phyloP scores from a whole-genome alignment of 75 land plant genomes.

The Selaginella tamariscina region DNA sequence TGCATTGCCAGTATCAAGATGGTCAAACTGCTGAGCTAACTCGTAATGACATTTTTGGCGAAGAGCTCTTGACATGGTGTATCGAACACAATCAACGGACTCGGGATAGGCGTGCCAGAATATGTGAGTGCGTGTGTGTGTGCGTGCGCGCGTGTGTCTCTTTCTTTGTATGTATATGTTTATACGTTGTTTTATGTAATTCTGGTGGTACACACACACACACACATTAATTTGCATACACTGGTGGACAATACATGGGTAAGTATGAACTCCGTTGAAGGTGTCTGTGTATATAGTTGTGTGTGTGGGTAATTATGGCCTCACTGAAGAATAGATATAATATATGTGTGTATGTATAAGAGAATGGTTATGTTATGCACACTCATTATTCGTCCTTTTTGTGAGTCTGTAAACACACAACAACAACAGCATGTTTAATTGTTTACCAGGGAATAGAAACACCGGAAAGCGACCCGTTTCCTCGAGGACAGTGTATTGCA shows the following conservation, averaged over 20 bases:
- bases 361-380: too few species aligned
- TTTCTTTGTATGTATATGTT: too few species aligned
- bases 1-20: background rate
- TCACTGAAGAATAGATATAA: background rate
- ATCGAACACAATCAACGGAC: too few species aligned
- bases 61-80: slow-evolving; percentile 9
- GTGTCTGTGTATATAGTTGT: background rate
- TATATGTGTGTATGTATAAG: too few species aligned
- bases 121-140: too few species aligned
- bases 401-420: background rate
- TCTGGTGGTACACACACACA: too few species aligned
- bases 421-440: background rate
- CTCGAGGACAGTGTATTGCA: background rate
- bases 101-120: too few species aligned
- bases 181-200: too few species aligned
- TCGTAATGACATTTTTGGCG: background rate
- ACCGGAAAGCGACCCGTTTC: background rate
- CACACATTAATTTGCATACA: too few species aligned
- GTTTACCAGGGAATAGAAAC: background rate
- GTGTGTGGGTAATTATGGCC: background rate
- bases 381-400: background rate
- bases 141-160: too few species aligned
- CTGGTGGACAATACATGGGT: background rate
- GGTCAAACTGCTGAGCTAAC: background rate
- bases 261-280: background rate